Percentiles rank a stretch among this genome's conserved stretches.
Conservation (phyloP, 768 basidiomycete genomes). For the Mycena floridula region DNA sequence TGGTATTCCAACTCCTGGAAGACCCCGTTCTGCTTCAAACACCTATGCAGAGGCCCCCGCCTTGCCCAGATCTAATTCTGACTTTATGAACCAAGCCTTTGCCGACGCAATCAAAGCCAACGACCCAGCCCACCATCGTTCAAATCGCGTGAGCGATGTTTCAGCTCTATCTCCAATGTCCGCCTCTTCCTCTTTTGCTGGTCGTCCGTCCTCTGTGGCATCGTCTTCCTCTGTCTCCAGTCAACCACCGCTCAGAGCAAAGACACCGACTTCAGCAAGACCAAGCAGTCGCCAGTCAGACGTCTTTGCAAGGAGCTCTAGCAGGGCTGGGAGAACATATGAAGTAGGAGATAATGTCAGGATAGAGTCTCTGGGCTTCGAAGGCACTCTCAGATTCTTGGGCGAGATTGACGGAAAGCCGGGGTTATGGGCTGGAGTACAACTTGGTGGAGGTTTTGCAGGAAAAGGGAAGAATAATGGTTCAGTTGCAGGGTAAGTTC, state of each 20-base stretch:
- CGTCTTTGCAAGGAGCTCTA: conserved; percentile 37
- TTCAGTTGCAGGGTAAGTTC: conserved; percentile 75
- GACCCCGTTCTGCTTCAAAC: conserved; percentile 63
- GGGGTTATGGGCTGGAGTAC: conserved; percentile 92
- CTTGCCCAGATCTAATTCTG: conserved; percentile 33
- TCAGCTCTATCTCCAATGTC: conserved; percentile 45
- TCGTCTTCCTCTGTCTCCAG: conserved; percentile 43
- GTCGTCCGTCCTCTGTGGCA: conserved; percentile 56
- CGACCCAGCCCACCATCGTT: conserved; percentile 68
- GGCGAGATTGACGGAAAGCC: conserved; percentile 87
- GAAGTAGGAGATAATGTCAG: conserved; percentile 78
- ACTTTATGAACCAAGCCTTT: conserved; percentile 67
- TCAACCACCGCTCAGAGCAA: conserved; percentile 32
- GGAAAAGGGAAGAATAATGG: conserved; percentile 97
- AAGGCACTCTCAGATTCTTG: conserved; percentile 74
- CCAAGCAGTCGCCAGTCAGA: conserved; percentile 69
- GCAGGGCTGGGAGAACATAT: conserved; percentile 41
- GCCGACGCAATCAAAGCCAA: conserved; percentile 77
- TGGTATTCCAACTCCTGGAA: conserved; percentile 65
- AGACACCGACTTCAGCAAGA: conserved; percentile 48
- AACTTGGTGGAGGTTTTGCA: conserved; percentile 75
- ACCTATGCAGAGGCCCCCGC: conserved; percentile 21
- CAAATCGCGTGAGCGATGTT: conserved; percentile 29
- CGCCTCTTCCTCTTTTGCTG: conserved; percentile 39
- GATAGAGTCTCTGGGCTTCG: conserved; percentile 84